These are phyloP conservation scores for Coniochaeta hoffmannii DNA, from an alignment of 2,329 filamentous ascomycete genomes.

Conservation along the genomic window DNA sequence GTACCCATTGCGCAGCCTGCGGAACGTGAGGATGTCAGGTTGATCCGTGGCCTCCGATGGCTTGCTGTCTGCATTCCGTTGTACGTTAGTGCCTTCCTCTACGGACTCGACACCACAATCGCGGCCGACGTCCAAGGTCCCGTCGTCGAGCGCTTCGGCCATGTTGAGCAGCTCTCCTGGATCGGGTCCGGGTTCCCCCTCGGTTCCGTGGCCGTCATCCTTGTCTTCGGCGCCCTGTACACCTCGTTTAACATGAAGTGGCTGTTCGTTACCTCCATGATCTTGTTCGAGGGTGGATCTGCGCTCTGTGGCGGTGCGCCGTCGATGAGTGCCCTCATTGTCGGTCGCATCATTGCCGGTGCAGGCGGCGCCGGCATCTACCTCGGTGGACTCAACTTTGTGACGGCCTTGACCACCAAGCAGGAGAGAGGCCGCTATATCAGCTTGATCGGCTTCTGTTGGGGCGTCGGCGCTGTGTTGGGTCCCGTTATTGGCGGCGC, in stretches of 20 bases:
- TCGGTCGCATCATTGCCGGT: constrained; percentile 23
- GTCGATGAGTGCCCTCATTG: constrained; percentile 19
- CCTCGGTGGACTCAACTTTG: constrained; percentile 19
- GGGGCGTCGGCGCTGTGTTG: constrained; percentile 29
- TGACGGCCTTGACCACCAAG: constrained; percentile 19
- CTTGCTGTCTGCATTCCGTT: constrained; percentile 17
- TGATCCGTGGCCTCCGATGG: constrained; percentile 15
- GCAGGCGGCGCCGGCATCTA: constrained; percentile 23
- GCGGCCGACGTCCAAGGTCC: constrained; percentile 34
- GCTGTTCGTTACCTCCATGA: constrained; percentile 14
- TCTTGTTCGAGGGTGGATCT: constrained; percentile 23
- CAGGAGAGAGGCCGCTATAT: constrained; percentile 25
- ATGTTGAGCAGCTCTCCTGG: constrained; percentile 32
- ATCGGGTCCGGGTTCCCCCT: constrained; percentile 29
- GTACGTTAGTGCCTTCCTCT: constrained; percentile 21
- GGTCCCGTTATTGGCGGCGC: constrained; percentile 28
- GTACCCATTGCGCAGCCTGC: background rate
- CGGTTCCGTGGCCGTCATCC: constrained; percentile 16
- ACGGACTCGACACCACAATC: constrained; percentile 33
- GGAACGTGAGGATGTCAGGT: background rate
- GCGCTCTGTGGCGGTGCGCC: constrained; percentile 19
- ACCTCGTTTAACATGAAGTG: constrained; percentile 12
- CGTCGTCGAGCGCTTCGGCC: constrained; percentile 27
- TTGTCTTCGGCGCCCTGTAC: constrained; percentile 2
- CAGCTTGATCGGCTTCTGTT: constrained; percentile 19